Evolutionary conservation across 1,139 yeast genomes (phyloP).

Genomic region (Scheffersomyces titani): DNA sequence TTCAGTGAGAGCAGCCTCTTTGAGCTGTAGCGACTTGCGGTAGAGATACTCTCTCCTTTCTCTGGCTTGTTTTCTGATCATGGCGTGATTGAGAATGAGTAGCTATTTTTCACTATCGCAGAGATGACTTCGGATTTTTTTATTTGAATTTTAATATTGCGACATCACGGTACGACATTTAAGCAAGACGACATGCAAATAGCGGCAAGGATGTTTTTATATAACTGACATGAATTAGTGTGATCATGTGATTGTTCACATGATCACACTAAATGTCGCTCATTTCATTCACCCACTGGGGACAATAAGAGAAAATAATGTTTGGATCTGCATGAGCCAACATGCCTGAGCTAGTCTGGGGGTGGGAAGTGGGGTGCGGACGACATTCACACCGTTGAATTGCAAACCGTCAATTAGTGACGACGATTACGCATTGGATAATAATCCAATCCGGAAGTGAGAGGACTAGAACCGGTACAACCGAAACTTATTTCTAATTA

Average conservation of each 20-base stretch:
- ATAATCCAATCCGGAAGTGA: neutral
- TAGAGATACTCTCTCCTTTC: slow-evolving; percentile 92
- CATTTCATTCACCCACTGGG: neutral
- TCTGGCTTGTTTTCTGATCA: slow-evolving; percentile 91
- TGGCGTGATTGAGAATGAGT: slow-evolving; percentile 8
- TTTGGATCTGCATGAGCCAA: neutral
- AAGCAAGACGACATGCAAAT: neutral
- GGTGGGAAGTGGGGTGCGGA: neutral
- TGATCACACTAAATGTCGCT: neutral
- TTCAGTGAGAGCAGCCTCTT: slow-evolving; percentile 82
- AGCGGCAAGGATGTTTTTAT: neutral
- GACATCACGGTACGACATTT: neutral
- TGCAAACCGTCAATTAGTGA: neutral
- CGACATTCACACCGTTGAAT: neutral
- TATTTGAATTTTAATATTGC: neutral
- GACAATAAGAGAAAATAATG: neutral
- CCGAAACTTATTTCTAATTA: neutral
- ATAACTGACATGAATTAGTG: too few relatives aligned
- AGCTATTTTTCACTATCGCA: neutral
- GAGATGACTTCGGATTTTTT: neutral
- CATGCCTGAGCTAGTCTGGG: neutral
- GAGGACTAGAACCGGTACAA: neutral
- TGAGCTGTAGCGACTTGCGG: slow-evolving; percentile 84
- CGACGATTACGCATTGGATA: neutral
- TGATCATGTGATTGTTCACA: neutral